Evolutionary conservation across 495 filamentous ascomycete species (phyloP), one percentile per base, ranked within the genome.

Genomic region (Neurospora tetrasperma): DNA sequence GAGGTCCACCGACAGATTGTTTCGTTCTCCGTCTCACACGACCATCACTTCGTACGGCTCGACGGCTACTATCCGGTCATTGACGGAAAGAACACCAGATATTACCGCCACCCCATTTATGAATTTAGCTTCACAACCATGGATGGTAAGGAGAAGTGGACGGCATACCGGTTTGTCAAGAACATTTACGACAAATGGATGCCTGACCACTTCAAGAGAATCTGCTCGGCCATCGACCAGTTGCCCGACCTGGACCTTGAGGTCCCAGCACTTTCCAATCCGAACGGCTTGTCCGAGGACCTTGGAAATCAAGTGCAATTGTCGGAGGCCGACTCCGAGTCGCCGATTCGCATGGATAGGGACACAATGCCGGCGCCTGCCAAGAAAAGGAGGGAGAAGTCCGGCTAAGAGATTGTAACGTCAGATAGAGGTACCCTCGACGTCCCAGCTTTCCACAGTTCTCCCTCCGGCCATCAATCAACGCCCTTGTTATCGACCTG

Each of bases 1-100:
- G 81, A 85, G 75, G 72, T 85, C 43, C 43, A 85, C 73, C 78
- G 76, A 68, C 72, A 83, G 74, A 82, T 84, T 41, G 77, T 85
- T 71, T 78, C 79, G 43, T 87, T 87, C 80, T 86, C 83, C 3
- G 78, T 88, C 72, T 86, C 83, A 35, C 82, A 86, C 75, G 76
- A 87, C 74, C 71, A 83, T 43, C 14, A 7, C 5, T 18, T 0
- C 0, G 80, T 85, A 31, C 73, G 78, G 27, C 83, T 86, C 27
- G 81, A 82, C 40, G 80, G 81, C 40, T 72, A 83, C 74, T 84
- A 84, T 59, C 73, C 73, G 5, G 74, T 75, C 4, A 71, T 75
- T 18, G 39, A n/a, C 18, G 70, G 70, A 46, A 70, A 75, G 59
- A 6, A 73, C 43, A 71, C 54, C 54, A 73, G 54, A 42, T 75